Evolutionary conservation across 2,329 filamentous ascomycete genomes (phyloP), one percentile per base, ranked within the genome.

Genomic region (Elsinoe fawcettii): DNA sequence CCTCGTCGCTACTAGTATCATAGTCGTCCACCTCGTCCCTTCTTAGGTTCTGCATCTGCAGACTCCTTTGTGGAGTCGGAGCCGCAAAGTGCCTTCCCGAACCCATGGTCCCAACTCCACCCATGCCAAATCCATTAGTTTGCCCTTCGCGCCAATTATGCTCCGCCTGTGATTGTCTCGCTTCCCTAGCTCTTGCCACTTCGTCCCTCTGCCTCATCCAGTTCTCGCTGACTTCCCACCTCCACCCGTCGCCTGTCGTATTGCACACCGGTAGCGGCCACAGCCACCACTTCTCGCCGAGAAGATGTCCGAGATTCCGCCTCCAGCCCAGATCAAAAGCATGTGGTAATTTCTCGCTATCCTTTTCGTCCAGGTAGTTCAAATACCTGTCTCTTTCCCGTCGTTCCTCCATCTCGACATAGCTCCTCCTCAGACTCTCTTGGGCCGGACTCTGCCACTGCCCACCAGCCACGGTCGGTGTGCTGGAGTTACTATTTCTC

Each of bases 181-280:
- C 69, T 39, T 67, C 68, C 25, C 72, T 69, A 51, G 90, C 76
- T 18, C 75, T 75, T 5, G 63, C 66, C 2, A 70, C 56, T 2
- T 65, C 67, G 8, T 90, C 84, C 43, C 85, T 78, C 3, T 85
- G 87, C 34, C 85, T 83, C 2, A 88, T 61, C 87, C 93, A 99
- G 63, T 82, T 83, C 1, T 82, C 79, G 66, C 84, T 95, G 0
- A 91, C 81, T 66, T 96, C 90, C 93, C 93, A 99, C 44, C 78
- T 80, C 92, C 92, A 99, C 20, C 93, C 93, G 69, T 99, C 89
- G 32, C 92, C 92, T 0, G 83, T 88, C 1, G 90, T 95, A 66
- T 87, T 97, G 70, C 81, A 83, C 46, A 97, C 75, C 0, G 93
- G 93, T 1, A 97, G 60, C 25, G 78, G 74, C 92, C 93, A 97